Conservation (phyloP, 2,329 filamentous ascomycete species). For the Sarocladium brachiariae region DNA sequence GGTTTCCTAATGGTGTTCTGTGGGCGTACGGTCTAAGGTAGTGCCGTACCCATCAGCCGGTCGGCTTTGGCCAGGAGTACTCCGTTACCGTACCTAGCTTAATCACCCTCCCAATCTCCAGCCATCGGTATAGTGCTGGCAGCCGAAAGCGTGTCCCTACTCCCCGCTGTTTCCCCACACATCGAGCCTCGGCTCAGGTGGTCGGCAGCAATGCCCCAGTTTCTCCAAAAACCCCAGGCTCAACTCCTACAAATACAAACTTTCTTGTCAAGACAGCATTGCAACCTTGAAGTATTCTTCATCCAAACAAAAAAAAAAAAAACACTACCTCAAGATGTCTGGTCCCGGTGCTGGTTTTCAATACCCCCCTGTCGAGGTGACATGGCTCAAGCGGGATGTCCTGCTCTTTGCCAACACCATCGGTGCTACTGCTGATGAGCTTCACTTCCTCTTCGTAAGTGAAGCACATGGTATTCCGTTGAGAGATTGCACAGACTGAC, state of each 20-base stretch:
- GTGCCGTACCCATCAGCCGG: slow-evolving; percentile 2
- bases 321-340: slow-evolving; percentile 23
- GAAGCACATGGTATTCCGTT: background rate
- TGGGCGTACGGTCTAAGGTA: background rate
- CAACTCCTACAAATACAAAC: background rate
- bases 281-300: background rate
- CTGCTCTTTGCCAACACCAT: slow-evolving; percentile 89
- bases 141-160: background rate
- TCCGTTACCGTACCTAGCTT: no score
- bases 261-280: background rate
- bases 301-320: slow-evolving; percentile 7
- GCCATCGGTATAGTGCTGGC: background rate
- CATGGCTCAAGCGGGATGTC: slow-evolving; percentile 82
- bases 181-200: slow-evolving; percentile 9
- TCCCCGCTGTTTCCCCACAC: no score
- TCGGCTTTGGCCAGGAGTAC: no score
- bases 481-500: background rate
- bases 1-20: no score
- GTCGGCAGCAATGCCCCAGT: slow-evolving; percentile 1
- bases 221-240: slow-evolving; percentile 1
- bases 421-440: slow-evolving; percentile 75
- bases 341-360: slow-evolving; percentile 65
- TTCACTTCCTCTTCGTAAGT: slow-evolving; percentile 82
- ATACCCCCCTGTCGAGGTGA: slow-evolving; percentile 67
- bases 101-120: background rate